These are phyloP conservation scores for Tetrapisispora taiwanensis DNA, from an alignment of 805 yeast genomes.

Conservation along the genomic window DNA sequence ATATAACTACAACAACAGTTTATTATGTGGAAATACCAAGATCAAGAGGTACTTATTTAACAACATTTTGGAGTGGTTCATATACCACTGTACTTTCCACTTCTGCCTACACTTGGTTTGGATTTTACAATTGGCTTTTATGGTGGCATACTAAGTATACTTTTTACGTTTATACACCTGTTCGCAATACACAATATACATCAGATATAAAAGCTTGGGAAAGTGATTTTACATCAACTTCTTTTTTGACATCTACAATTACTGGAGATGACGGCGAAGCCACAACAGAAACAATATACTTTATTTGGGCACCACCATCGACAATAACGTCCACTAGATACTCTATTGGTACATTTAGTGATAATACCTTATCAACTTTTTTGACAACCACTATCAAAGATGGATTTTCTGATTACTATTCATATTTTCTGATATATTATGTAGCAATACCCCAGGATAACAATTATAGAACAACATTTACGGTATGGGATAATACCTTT, in stretches of 20 bases:
- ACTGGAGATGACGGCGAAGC: neutral
- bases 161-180: neutral
- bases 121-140: neutral
- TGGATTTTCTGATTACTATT: neutral
- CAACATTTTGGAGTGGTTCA: neutral
- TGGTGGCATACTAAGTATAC: neutral
- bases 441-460: slow-evolving; percentile 4
- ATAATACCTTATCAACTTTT: neutral
- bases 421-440: slow-evolving; percentile 3
- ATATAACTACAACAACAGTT: neutral
- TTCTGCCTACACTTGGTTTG: neutral
- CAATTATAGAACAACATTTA: neutral
- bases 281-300: neutral
- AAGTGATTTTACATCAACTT: neutral
- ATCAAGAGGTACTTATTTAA: neutral
- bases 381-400: neutral
- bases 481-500: neutral
- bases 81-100: neutral
- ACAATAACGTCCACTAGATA: neutral
- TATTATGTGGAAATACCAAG: neutral
- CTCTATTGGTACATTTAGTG: neutral
- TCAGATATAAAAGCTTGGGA: neutral
- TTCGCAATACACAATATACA: neutral
- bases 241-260: neutral
- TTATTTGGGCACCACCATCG: neutral